phyloP scores from a whole-genome alignment of 345 rosid species.

The Corchorus olitorius region DNA sequence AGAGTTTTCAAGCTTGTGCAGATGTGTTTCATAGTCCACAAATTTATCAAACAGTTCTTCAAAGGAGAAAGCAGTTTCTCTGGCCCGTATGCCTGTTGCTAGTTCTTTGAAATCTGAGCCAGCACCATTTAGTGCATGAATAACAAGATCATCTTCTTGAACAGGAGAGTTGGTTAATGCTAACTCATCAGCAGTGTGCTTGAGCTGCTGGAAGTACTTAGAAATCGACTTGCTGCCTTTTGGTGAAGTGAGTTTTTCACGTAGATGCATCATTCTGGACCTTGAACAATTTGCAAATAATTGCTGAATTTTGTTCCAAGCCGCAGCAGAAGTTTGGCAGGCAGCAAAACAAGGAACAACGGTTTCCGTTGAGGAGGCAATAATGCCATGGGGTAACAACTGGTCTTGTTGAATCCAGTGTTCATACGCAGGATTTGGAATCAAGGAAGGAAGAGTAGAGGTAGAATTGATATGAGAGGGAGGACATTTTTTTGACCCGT shows the following conservation, averaged over 20 bases:
- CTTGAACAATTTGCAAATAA: neutral
- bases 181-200: neutral
- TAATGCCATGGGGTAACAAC: neutral
- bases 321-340: neutral
- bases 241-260: neutral
- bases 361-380: neutral
- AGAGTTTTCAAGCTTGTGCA: too few species aligned
- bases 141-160: too few species aligned
- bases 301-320: neutral
- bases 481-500: too few species aligned
- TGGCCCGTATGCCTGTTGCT: too few species aligned
- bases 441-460: too few species aligned
- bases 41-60: too few species aligned
- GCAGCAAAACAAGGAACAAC: neutral
- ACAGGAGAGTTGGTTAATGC: neutral
- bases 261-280: neutral
- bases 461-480: too few species aligned
- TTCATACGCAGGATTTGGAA: neutral
- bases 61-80: too few species aligned
- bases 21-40: too few species aligned
- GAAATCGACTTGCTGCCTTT: neutral
- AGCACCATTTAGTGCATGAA: too few species aligned
- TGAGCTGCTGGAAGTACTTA: neutral
- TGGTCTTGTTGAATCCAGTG: neutral
- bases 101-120: too few species aligned